These are phyloP conservation scores for Penicillium longicatenatum DNA, from an alignment of 495 filamentous ascomycete species.

Conservation along the genomic window DNA sequence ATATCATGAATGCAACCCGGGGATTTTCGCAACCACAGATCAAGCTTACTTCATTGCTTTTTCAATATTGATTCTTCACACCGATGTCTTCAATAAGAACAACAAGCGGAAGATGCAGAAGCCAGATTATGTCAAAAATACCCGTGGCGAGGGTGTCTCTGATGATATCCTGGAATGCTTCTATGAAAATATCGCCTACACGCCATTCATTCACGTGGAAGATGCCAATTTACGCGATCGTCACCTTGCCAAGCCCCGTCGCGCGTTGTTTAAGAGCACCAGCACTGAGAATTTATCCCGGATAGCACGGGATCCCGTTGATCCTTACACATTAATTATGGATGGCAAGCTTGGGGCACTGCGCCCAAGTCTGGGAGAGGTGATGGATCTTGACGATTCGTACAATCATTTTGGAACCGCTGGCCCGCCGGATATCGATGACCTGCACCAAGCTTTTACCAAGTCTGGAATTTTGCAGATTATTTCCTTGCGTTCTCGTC, in stretches of 20 bases:
- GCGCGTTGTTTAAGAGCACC: conserved; percentile 68
- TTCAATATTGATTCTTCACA: conserved; percentile 93
- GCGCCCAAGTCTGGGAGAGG: conserved; percentile 82
- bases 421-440: conserved; percentile 68
- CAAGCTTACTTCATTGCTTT: conserved; percentile 98
- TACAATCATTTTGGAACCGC: conserved; percentile 84
- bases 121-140: conserved; percentile 92
- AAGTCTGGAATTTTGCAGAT: conserved; percentile 92
- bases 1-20: conserved; percentile 98
- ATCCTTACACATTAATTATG: conserved; percentile 92
- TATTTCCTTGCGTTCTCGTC: conserved; percentile 85
- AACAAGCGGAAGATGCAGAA: conserved; percentile 99
- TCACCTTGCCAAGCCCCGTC: conserved; percentile 70
- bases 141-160: conserved; percentile 81
- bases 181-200: conserved; percentile 98
- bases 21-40: conserved; percentile 84
- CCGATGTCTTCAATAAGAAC: conserved; percentile 98
- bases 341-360: conserved; percentile 82
- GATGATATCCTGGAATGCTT: conserved; percentile 94
- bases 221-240: conserved; percentile 86
- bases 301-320: conserved; percentile 78
- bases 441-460: conserved; percentile 84
- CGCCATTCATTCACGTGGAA: conserved; percentile 95
- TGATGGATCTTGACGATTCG: conserved; percentile 89
- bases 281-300: conserved; percentile 67